phyloP scores from a whole-genome alignment of 306 rosid species.

The Quercus aquifolioides region DNA sequence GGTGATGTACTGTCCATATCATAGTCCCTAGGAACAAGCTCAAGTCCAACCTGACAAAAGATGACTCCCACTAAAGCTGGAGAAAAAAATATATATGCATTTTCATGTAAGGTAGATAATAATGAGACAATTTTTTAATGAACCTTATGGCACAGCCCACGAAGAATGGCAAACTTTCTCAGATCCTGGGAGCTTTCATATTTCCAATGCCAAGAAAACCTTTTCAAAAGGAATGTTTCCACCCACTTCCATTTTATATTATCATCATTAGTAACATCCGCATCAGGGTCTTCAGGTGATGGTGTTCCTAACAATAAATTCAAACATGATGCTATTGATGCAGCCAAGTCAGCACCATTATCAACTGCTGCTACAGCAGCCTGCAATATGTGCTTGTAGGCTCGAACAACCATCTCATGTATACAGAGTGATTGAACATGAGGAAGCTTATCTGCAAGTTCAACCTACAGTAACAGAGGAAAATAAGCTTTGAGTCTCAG shows the following conservation, averaged over 20 bases:
- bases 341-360: conserved; percentile 71
- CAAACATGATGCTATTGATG: conserved; percentile 80
- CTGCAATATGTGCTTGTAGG: conserved; percentile 92
- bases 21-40: conserved; percentile 90
- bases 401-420: conserved; percentile 95
- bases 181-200: conserved; percentile 57
- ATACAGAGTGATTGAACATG: conserved; percentile 93
- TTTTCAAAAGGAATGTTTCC: conserved; percentile 74
- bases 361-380: conserved; percentile 86
- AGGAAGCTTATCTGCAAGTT: conserved; percentile 97
- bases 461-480: conserved; percentile 55
- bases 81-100: conserved; percentile 5
- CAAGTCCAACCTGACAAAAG: conserved; percentile 88
- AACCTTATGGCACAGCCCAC: conserved; percentile 97
- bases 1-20: conserved; percentile 73
- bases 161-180: conserved; percentile 87
- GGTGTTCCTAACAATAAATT: conserved; percentile 79
- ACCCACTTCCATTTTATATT: conserved; percentile 89
- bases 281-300: conserved; percentile 47
- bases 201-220: conserved; percentile 88
- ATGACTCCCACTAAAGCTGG: conserved; percentile 9
- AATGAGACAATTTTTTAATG: conserved; percentile 2
- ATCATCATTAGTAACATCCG: conserved; percentile 43
- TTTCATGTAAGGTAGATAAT: not conserved
- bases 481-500: conserved; percentile 3